Conservation (phyloP, 2,329 filamentous ascomycete genomes). For the Colletotrichum limetticola region DNA sequence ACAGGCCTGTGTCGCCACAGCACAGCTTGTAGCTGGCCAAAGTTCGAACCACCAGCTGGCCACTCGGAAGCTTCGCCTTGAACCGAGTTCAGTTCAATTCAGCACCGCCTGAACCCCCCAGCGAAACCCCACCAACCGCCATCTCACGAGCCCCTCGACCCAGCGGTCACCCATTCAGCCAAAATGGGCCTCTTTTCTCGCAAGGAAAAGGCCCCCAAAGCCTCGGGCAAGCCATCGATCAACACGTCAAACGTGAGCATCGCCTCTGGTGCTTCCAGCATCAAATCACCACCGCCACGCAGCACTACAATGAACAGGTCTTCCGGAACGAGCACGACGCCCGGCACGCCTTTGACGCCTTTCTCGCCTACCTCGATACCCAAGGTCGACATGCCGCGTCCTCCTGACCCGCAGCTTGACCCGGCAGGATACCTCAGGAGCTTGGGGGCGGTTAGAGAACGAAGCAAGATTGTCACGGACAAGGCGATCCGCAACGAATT, state of each 20-base stretch:
- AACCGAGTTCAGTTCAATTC: background rate
- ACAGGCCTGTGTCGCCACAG: background rate
- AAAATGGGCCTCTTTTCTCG: constrained; percentile 68
- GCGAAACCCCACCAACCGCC: constrained; percentile 14
- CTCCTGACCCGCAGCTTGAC: constrained; percentile 88
- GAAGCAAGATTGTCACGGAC: constrained; percentile 77
- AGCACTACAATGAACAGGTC: constrained; percentile 57
- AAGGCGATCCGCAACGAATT: constrained; percentile 83
- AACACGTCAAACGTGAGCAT: constrained; percentile 60
- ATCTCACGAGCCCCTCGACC: constrained; percentile 6
- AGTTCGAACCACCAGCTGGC: background rate
- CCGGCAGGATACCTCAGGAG: constrained; percentile 92
- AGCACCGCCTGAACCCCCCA: constrained; percentile 15
- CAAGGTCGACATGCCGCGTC: constrained; percentile 83
- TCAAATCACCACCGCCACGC: constrained; percentile 51
- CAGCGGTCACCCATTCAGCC: constrained; percentile 21
- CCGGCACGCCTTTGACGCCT: constrained; percentile 61
- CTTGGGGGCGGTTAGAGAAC: constrained; percentile 86
- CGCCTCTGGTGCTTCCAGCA: constrained; percentile 61
- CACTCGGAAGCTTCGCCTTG: constrained; percentile 20
- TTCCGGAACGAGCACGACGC: constrained; percentile 60
- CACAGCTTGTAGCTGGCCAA: background rate
- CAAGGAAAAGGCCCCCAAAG: constrained; percentile 61
- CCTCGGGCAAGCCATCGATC: constrained; percentile 49
- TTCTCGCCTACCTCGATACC: constrained; percentile 68